Conservation (phyloP, 2,329 filamentous ascomycete species). For the Dryadomyces quercivorus region DNA sequence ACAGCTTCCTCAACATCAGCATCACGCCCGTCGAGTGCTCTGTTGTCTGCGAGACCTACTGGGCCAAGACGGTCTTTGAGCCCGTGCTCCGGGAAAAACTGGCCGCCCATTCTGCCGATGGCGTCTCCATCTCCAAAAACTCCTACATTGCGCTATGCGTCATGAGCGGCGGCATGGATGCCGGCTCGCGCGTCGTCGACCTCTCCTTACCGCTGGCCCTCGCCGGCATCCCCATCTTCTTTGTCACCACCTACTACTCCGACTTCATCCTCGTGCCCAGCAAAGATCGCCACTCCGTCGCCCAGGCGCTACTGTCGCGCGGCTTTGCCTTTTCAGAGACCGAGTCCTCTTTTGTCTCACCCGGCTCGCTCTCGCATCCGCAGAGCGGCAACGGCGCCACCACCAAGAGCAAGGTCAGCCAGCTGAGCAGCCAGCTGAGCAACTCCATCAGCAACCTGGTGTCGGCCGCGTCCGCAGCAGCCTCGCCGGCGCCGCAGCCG, state of each 20-base stretch:
- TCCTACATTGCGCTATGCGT: constrained; percentile 84
- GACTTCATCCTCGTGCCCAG: constrained; percentile 89
- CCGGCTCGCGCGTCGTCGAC: constrained; percentile 82
- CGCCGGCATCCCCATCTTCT: constrained; percentile 92
- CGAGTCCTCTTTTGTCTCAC: constrained; percentile 54
- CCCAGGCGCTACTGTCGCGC: constrained; percentile 61
- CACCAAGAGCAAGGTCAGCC: constrained; percentile 8
- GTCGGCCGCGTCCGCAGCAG: constrained; percentile 37
- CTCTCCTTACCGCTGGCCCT: constrained; percentile 82
- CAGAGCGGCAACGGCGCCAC: constrained; percentile 1
- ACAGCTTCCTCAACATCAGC: constrained; percentile 86
- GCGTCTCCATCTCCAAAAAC: constrained; percentile 66
- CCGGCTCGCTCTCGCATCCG: constrained; percentile 23
- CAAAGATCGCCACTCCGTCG: constrained; percentile 61
- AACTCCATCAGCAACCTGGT: constrained; percentile 10
- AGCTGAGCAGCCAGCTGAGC: constrained; percentile 45
- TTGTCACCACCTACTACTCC: constrained; percentile 96
- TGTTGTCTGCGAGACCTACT: constrained; percentile 69
- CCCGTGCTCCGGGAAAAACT: constrained; percentile 52
- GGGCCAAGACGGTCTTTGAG: constrained; percentile 63
- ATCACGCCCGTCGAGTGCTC: constrained; percentile 89
- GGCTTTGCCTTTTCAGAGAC: constrained; percentile 74
- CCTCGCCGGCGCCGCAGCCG: constrained; percentile 30
- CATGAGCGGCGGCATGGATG: constrained; percentile 79
- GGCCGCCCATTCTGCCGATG: constrained; percentile 34